A percentile compares a stretch with the other conserved stretches of the same genome.
Conservation (phyloP, 306 rosid species). For the Prunus padus region DNA sequence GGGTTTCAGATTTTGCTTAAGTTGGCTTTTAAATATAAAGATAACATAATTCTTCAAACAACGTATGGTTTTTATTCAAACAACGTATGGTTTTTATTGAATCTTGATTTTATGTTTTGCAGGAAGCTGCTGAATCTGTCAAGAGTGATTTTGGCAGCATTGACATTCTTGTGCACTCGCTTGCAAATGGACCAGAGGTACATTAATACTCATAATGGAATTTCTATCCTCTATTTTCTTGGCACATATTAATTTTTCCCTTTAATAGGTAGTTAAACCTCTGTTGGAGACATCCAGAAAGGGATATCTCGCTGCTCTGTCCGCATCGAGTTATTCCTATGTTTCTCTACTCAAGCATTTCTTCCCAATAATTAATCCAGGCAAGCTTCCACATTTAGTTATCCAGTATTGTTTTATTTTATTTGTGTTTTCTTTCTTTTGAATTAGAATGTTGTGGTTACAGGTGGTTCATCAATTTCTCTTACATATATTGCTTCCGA, state of each 20-base stretch:
- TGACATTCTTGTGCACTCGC: conserved; percentile 99
- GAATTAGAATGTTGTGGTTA: conserved; percentile 18
- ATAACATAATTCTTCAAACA: neutral
- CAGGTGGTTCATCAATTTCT: conserved; percentile 94
- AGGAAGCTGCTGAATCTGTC: conserved; percentile 93
- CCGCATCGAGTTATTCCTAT: conserved; percentile 96
- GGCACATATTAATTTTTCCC: conserved; percentile 21
- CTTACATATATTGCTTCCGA: conserved; percentile 96
- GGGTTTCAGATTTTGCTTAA: neutral
- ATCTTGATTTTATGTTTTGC: conserved; percentile 28
- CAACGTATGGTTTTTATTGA: neutral
- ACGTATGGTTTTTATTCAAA: neutral
- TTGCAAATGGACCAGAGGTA: conserved; percentile 99
- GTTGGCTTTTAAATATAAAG: neutral
- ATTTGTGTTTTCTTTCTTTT: neutral
- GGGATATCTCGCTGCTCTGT: conserved; percentile 95
- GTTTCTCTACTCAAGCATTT: conserved; percentile 87
- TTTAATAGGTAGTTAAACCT: conserved; percentile 77
- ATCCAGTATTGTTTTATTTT: conserved; percentile 13
- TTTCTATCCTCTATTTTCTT: conserved; percentile 6
- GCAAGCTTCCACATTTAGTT: conserved; percentile 31
- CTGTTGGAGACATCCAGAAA: conserved; percentile 92
- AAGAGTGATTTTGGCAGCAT: conserved; percentile 93
- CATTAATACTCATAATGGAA: neutral
- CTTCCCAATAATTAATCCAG: conserved; percentile 88